Evolutionary conservation across 345 rosid genomes (phyloP).

Genomic region (Citrus medica): DNA sequence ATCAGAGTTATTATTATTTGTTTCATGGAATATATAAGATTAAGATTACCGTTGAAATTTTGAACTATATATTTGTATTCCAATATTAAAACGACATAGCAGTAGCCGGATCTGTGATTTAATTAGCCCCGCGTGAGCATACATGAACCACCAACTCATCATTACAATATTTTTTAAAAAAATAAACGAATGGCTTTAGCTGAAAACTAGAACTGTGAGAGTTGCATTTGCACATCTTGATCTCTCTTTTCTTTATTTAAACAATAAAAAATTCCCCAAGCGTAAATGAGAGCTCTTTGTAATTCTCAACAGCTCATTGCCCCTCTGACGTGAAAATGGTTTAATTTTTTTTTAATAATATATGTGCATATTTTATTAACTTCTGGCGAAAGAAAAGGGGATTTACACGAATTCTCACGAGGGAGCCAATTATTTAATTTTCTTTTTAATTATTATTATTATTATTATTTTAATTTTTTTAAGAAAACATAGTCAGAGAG

Average conservation of each 20-base stretch:
- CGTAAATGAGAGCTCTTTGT: background rate
- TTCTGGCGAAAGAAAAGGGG: constrained; percentile 41
- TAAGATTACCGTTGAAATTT: constrained; percentile 7
- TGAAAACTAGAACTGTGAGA: background rate
- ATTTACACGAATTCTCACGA: constrained; percentile 24
- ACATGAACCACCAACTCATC: constrained; percentile 23
- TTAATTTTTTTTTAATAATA: background rate
- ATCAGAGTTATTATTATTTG: background rate
- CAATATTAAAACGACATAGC: background rate
- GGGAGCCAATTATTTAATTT: background rate
- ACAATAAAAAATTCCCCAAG: background rate
- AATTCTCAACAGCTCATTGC: background rate
- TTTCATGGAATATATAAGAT: background rate
- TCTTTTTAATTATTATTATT: background rate
- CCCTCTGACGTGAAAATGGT: constrained; percentile 15
- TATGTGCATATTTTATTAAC: constrained; percentile 17
- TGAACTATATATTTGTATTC: background rate
- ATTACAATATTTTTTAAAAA: background rate
- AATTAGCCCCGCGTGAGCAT: constrained; percentile 28
- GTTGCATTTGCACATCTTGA: constrained; percentile 5
- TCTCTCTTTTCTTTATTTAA: background rate
- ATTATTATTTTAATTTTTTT: too few relatives aligned
- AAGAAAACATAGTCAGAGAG: background rate
- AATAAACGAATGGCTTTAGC: background rate
- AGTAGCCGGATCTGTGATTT: constrained; percentile 7